Evolutionary conservation across 106 monocot species (phyloP).

Genomic region (Phalaenopsis equestris): DNA sequence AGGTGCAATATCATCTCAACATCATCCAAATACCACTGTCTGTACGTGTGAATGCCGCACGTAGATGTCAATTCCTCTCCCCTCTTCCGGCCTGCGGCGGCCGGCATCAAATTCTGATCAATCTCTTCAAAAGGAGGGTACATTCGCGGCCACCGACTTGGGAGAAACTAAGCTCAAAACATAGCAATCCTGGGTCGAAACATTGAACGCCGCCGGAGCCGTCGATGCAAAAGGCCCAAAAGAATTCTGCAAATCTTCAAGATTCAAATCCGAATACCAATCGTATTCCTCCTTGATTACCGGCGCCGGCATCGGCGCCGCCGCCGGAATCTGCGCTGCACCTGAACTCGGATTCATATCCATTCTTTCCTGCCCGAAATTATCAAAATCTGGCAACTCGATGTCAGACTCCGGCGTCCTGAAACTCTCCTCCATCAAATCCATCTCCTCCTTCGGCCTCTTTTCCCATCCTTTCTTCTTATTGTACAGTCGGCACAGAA

Average conservation of each 20-base stretch:
- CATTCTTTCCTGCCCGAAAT: neutral
- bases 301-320: neutral
- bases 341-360: neutral
- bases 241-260: slow-evolving; percentile 8
- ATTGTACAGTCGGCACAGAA: slow-evolving; percentile 36
- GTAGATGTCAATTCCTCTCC: neutral
- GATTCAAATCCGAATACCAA: slow-evolving; percentile 7
- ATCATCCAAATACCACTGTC: too few species aligned
- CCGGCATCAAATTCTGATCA: neutral
- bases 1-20: too few species aligned
- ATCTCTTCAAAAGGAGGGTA: neutral
- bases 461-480: slow-evolving; percentile 35
- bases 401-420: slow-evolving; percentile 31
- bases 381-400: slow-evolving; percentile 14
- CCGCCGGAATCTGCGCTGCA: neutral
- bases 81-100: neutral
- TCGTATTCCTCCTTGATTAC: neutral
- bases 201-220: neutral
- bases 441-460: neutral
- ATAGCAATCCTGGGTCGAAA: neutral
- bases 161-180: neutral
- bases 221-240: neutral
- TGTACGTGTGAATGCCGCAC: too few species aligned
- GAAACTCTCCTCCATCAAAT: slow-evolving; percentile 14
- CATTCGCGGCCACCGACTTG: too few species aligned